Evolutionary conservation across 257 asterid genomes (phyloP).

Genomic region (Nicotiana attenuata): DNA sequence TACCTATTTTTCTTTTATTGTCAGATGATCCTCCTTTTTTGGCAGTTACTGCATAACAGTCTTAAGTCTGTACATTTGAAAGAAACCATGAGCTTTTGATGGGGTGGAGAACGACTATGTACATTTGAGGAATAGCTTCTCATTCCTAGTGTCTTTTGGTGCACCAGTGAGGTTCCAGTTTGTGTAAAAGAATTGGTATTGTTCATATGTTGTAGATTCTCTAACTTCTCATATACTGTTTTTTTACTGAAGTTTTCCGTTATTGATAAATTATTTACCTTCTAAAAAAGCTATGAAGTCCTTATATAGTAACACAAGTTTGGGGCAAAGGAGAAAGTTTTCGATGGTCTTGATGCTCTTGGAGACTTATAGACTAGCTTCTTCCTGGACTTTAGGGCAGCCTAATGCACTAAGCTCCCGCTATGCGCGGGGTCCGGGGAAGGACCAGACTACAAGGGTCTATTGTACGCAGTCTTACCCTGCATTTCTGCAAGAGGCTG

Average conservation of each 20-base stretch:
- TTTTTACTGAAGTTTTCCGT: not conserved
- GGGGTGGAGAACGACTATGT: not conserved
- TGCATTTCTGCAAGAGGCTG: no score
- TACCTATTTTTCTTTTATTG: not conserved
- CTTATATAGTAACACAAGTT: not conserved
- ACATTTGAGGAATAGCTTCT: not conserved
- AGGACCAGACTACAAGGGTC: no score
- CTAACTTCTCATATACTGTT: not conserved
- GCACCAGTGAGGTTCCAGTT: not conserved
- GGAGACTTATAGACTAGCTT: not conserved
- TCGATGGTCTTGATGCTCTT: not conserved
- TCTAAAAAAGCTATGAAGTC: not conserved
- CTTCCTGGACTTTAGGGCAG: not conserved
- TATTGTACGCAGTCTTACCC: no score
- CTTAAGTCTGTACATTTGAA: not conserved
- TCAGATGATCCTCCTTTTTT: not conserved
- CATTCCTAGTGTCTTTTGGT: not conserved
- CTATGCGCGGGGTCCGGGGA: no score
- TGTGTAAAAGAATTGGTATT: not conserved
- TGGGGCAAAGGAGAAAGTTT: not conserved
- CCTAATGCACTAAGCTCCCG: no score
- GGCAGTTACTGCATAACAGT: not conserved
- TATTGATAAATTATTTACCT: not conserved
- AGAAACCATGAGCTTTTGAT: conserved; percentile 16
- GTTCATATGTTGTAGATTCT: not conserved